Percentiles rank a stretch among this genome's conserved stretches.
These are phyloP conservation scores for Monsonia emarginata DNA, from an alignment of 441 rosid species.

Conservation along the genomic window DNA sequence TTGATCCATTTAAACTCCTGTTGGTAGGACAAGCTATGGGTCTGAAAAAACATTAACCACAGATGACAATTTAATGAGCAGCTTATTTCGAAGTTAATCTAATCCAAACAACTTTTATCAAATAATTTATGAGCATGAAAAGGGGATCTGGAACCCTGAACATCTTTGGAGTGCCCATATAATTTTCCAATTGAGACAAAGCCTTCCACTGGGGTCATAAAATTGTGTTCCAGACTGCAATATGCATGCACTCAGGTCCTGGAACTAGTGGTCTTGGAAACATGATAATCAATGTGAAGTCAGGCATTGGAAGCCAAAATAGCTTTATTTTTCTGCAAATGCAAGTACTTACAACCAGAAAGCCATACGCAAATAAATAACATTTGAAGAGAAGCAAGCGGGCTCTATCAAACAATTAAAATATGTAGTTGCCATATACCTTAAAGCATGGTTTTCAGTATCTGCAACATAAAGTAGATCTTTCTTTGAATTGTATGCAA, in stretches of 20 bases:
- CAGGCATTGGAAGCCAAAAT: not conserved
- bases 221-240: not conserved
- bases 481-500: conserved; percentile 80
- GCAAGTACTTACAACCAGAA: not conserved
- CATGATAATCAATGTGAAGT: not conserved
- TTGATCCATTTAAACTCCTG: no score
- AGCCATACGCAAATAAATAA: not conserved
- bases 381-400: not conserved
- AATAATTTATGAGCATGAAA: not conserved
- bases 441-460: conserved; percentile 92
- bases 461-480: conserved; percentile 83
- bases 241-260: not conserved
- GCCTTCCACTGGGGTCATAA: not conserved
- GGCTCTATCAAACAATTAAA: conserved; percentile 10
- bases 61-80: not conserved
- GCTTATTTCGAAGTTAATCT: not conserved
- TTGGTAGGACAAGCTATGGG: not conserved
- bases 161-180: not conserved
- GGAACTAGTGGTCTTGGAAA: not conserved
- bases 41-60: not conserved
- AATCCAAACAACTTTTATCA: not conserved
- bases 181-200: not conserved
- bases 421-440: conserved; percentile 31
- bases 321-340: not conserved
- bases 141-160: not conserved